Conservation (phyloP, 116 monocot species). For the Dioscorea cayenensis region DNA sequence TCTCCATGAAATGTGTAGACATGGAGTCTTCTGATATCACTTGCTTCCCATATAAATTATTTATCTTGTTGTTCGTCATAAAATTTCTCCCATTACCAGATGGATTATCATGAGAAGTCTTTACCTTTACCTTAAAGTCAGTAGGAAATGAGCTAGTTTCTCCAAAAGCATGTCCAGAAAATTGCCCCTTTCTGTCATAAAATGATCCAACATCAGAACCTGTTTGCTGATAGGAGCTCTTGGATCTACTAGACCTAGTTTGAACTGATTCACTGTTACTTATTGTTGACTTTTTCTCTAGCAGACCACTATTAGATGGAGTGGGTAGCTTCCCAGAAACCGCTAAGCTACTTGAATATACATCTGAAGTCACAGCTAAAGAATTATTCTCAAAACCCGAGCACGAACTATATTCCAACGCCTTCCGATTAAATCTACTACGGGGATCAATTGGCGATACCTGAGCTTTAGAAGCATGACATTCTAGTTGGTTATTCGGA, state of each 20-base stretch:
- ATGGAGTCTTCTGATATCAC: not conserved
- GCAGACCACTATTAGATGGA: not conserved
- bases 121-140: conserved; percentile 1
- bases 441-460: conserved; percentile 3
- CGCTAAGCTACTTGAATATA: conserved; percentile 7
- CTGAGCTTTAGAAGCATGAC: conserved; percentile 2
- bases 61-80: not conserved
- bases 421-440: conserved; percentile 2
- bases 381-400: conserved; percentile 4
- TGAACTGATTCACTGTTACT: not conserved
- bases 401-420: not conserved
- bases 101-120: not conserved
- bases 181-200: conserved; percentile 11
- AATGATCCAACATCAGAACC: not conserved
- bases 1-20: not conserved
- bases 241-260: not conserved
- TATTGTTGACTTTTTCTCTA: not conserved
- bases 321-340: not conserved
- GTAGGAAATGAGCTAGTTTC: conserved; percentile 4
- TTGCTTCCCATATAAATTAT: conserved; percentile 4
- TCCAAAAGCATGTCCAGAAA: conserved; percentile 1
- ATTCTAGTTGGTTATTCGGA: conserved; percentile 1
- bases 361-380: conserved; percentile 1
- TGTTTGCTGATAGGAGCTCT: conserved; percentile 1
- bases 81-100: conserved; percentile 1